Evolutionary conservation across 2,329 filamentous ascomycete species (phyloP), one percentile per base, ranked within the genome.

Genomic region (Tolypocladium amazonense): DNA sequence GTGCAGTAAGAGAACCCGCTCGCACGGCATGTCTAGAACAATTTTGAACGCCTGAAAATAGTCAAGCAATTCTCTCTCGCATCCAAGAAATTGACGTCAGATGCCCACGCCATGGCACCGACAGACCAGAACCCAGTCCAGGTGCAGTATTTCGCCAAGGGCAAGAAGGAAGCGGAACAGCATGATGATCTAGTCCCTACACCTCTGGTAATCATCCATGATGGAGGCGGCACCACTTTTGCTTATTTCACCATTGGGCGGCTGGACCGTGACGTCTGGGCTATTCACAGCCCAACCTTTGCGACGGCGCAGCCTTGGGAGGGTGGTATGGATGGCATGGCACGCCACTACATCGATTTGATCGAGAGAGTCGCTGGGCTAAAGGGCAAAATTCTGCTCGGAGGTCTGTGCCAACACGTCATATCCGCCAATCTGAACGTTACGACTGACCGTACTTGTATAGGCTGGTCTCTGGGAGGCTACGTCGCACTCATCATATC

Each of bases 141-240:
- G 52, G 33, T 55, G 25, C 52, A 55, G 52, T 55, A 38, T 23
- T 55, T 35, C 30, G 33, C 52, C 33, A 55, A 55, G 35, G 33
- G 52, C 52, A 55, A 55, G 18, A 33, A 38, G 33, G 7, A 12
- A 14, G 52, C 50, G 2, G 50, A 54, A 9, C 27, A 23, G 5
- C 30, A 20, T 6, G 20, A 33, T 3, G 33, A 20, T 20, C 52
- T 20, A 33, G 52, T 12, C 12, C 53, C 53, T 11, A 38, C 20
- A n/a, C 64, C 62, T 4, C 50, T 63, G 27, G 57, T 63, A 14
- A 54, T 63, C n/a, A 59, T 63, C 38, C 62, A 63, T 27, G 62
- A 63, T 50, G 62, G 58, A 37, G 60, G 60, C 30, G 62, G 62
- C 25, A 60, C 60, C 1, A 52, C 59, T 6, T 59, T 58, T 23